These are phyloP conservation scores for Boehmeria nivea DNA, from an alignment of 306 rosid species.

Conservation along the genomic window DNA sequence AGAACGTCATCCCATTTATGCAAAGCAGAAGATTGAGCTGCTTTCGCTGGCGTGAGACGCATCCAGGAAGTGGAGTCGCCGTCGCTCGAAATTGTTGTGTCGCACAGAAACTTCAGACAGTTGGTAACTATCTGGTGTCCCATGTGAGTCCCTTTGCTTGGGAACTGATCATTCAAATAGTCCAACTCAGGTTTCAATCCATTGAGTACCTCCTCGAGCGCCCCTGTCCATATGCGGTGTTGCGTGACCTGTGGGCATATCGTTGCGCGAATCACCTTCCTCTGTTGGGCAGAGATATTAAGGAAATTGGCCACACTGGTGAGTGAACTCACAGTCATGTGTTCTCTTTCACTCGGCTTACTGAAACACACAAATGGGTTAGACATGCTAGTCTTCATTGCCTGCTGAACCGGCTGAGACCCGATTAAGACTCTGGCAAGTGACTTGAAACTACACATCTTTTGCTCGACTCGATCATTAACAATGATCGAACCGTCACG, in stretches of 20 bases:
- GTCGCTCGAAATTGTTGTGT: slow-evolving; percentile 27
- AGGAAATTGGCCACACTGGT: slow-evolving; percentile 57
- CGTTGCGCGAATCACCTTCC: slow-evolving; percentile 57
- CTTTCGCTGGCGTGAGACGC: slow-evolving; percentile 52
- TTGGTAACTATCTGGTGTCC: slow-evolving; percentile 63
- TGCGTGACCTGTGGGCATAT: slow-evolving; percentile 64
- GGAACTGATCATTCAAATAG: slow-evolving; percentile 24
- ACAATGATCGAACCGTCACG: slow-evolving; percentile 41
- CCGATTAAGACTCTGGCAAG: slow-evolving; percentile 62
- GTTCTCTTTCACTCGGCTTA: slow-evolving; percentile 53
- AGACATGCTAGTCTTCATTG: slow-evolving; percentile 23
- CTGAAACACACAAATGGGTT: slow-evolving; percentile 42
- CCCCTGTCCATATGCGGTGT: slow-evolving; percentile 59
- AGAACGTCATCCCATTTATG: slow-evolving; percentile 79
- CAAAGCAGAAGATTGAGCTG: slow-evolving; percentile 25
- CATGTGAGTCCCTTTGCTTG: slow-evolving; percentile 37
- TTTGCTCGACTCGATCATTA: slow-evolving; percentile 37
- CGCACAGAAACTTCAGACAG: slow-evolving; percentile 56
- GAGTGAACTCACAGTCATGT: slow-evolving; percentile 56
- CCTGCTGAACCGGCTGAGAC: slow-evolving; percentile 43
- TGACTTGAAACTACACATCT: slow-evolving; percentile 53
- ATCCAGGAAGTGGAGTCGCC: slow-evolving; percentile 71
- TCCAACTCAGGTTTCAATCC: slow-evolving; percentile 57
- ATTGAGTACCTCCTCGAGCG: slow-evolving; percentile 51
- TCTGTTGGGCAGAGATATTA: slow-evolving; percentile 67